Base-by-base conservation (phyloP, 164 flowering plant genomes). In the Nymphaea colorata region DNA sequence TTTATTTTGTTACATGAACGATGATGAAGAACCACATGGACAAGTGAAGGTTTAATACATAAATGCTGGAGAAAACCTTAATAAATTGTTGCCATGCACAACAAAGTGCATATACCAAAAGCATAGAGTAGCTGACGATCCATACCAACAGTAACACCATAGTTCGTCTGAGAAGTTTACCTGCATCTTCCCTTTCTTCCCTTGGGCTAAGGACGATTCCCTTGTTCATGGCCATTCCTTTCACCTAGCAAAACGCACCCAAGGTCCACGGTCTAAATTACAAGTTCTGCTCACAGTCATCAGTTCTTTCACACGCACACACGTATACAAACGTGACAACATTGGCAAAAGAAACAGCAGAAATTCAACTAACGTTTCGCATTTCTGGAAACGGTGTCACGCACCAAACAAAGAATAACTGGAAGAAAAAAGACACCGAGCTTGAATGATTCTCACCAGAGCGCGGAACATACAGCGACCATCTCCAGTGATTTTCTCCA, bases 391-490 rank as follows among this genome's bases (percentile, higher is more conserved):
- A 5, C 55, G 2, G 55, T 47, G 5, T 47, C 55, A 47, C 55
- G 53, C 53, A 12, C 55, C 7, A 47, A 7, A 47, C 7, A 47
- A 47, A 47, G 55, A 47, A 7, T 6, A 47, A 47, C 7, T 47
- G 11, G 11, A 12, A 47, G 7, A 8, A 61, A 2, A 6, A 61
- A n/a, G 16, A 3, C 41, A n/a, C 3, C 63, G 7, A 61, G 63
- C 5, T 6, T n/a, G 41, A 61, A n/a, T n/a, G 1, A 61, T 42
- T 18, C 59, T 64, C 81, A 90, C 98, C 88, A 93, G 77, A 16
- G 98, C 96, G 2, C 97, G 96, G 73, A 93, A 93, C 81, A 93
- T 65, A 69, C 98, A 93, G 7, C 96, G 91, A 5, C 97, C 98
- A 74, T 93, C 97, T 11, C 98, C 98, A 7, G 91, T 84, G 64